Evolutionary conservation across 2,329 filamentous ascomycete species (phyloP).

Genomic region (Emergomyces africanus): DNA sequence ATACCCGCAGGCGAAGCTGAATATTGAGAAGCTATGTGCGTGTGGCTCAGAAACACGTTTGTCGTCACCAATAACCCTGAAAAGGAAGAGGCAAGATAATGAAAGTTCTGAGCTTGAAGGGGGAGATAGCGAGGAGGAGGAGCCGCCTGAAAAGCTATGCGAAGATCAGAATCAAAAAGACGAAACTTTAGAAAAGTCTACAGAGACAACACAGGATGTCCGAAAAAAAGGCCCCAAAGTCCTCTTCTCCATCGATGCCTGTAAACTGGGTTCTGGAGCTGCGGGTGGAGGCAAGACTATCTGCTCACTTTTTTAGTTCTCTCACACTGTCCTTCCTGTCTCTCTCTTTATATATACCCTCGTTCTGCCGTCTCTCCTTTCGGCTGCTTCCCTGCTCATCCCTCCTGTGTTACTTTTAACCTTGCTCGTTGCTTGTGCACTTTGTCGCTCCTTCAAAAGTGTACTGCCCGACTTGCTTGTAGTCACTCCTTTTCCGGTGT

Average conservation of each 20-base stretch:
- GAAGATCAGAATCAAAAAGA: background rate
- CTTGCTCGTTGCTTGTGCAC: conserved; percentile 5
- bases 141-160: conserved; percentile 10
- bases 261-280: too few relatives aligned
- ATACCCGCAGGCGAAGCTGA: conserved; percentile 56
- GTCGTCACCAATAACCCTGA: conserved; percentile 1
- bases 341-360: conserved; percentile 7
- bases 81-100: conserved; percentile 12
- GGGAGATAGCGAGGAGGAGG: background rate
- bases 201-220: background rate
- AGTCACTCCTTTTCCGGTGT: conserved; percentile 9
- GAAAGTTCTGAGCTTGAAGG: conserved; percentile 1
- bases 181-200: background rate
- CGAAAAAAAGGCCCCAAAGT: conserved; percentile 16
- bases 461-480: conserved; percentile 8
- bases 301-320: too few relatives aligned
- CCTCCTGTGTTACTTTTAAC: background rate
- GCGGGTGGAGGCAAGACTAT: too few relatives aligned
- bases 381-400: conserved; percentile 5
- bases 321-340: conserved; percentile 9
- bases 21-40: conserved; percentile 37
- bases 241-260: too few relatives aligned
- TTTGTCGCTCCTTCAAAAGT: conserved; percentile 16
- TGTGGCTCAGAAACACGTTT: background rate
- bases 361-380: conserved; percentile 2